These are phyloP conservation scores for Sophora flavescens DNA, from an alignment of 306 rosid species.

Conservation along the genomic window DNA sequence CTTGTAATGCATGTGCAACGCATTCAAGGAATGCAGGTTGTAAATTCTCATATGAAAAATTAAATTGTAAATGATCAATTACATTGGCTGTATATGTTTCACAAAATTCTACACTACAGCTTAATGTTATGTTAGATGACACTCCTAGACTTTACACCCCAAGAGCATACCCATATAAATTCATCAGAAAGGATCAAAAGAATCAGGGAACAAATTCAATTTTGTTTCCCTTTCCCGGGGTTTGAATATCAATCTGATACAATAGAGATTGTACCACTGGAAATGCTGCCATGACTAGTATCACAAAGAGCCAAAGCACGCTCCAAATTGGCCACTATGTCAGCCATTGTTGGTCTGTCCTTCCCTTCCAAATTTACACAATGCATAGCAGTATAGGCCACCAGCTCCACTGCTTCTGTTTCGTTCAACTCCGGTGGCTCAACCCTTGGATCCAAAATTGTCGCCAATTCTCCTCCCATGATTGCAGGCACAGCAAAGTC, in stretches of 20 bases:
- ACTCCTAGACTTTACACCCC: constrained; percentile 48
- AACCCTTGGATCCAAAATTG: constrained; percentile 72
- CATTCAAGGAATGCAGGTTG: constrained; percentile 21
- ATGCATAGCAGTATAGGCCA: constrained; percentile 87
- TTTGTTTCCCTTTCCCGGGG: constrained; percentile 33
- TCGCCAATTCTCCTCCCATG: constrained; percentile 67
- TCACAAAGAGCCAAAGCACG: constrained; percentile 81
- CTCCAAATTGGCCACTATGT: constrained; percentile 93
- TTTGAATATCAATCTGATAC: constrained; percentile 62
- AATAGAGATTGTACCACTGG: constrained; percentile 79
- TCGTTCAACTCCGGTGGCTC: constrained; percentile 77
- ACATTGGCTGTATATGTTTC: constrained; percentile 43
- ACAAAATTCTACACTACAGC: constrained; percentile 50
- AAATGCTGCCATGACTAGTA: constrained; percentile 85
- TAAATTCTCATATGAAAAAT: constrained; percentile 14
- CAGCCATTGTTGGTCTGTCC: constrained; percentile 90
- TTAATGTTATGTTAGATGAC: constrained; percentile 43
- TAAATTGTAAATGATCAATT: constrained; percentile 29
- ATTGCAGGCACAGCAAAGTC: constrained; percentile 85
- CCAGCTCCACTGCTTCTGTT: constrained; percentile 87
- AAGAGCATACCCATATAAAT: constrained; percentile 41
- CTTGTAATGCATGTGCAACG: background rate
- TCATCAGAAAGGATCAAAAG: constrained; percentile 46
- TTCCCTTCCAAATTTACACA: constrained; percentile 95
- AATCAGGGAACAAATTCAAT: constrained; percentile 48